Evolutionary conservation across 306 rosid species (phyloP).

Genomic region (Lathyrus tuberosus): DNA sequence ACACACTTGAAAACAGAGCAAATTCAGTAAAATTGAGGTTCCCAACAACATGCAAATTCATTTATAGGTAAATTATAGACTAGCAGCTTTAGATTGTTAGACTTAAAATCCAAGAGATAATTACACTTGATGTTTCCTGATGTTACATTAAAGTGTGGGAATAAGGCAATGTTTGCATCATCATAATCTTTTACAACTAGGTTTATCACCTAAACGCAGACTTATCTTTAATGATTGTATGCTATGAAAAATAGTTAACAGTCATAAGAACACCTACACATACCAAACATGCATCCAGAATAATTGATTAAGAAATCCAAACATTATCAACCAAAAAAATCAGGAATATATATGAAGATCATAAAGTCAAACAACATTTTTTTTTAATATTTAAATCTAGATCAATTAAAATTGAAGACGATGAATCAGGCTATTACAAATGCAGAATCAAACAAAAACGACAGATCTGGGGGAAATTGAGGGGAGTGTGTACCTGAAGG

Average conservation of each 20-base stretch:
- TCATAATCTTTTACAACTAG: too few relatives aligned
- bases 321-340: not conserved
- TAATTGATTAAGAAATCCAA: not conserved
- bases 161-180: too few relatives aligned
- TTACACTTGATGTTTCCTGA: too few relatives aligned
- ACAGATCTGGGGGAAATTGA: slow-evolving; percentile 28
- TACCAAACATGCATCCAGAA: not conserved
- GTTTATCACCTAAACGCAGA: not conserved
- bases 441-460: not conserved
- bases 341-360: not conserved
- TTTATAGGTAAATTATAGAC: too few relatives aligned
- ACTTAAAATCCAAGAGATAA: too few relatives aligned
- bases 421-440: not conserved
- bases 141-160: too few relatives aligned
- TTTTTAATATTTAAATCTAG: not conserved
- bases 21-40: too few relatives aligned
- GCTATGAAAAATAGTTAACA: not conserved
- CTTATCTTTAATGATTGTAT: not conserved
- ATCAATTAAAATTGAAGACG: not conserved
- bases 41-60: too few relatives aligned
- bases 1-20: too few relatives aligned
- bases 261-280: not conserved
- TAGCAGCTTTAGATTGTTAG: too few relatives aligned
- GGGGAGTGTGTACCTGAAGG: slow-evolving; percentile 61
- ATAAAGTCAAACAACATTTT: not conserved